Evolutionary conservation across 1,139 yeast species (phyloP).

Genomic region (Eremothecium gossypii): DNA sequence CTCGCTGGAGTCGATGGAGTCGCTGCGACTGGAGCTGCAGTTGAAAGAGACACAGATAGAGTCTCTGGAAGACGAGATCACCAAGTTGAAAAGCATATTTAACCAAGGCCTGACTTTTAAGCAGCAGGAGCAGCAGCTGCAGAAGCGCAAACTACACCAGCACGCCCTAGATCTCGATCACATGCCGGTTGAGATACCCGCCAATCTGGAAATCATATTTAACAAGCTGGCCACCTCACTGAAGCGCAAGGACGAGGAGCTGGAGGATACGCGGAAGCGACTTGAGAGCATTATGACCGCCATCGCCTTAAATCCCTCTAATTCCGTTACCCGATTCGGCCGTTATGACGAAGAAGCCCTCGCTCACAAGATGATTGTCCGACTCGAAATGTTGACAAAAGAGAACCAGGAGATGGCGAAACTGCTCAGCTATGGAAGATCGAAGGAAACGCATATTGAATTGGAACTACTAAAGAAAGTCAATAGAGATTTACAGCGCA

Average conservation of each 20-base stretch:
- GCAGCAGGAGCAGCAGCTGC: constrained; percentile 10
- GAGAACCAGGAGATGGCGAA: constrained; percentile 67
- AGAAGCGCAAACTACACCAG: constrained; percentile 2
- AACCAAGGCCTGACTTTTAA: constrained; percentile 15
- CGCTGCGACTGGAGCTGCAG: constrained; percentile 26
- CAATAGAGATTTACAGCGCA: constrained; percentile 36
- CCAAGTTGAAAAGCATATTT: constrained; percentile 23
- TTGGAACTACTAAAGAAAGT: constrained; percentile 50
- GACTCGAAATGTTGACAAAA: constrained; percentile 49
- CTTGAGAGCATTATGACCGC: constrained; percentile 59
- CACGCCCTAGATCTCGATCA: constrained; percentile 4
- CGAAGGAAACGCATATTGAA: constrained; percentile 63
- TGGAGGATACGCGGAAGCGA: constrained; percentile 50
- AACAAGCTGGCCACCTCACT: constrained; percentile 38
- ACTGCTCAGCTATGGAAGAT: constrained; percentile 63
- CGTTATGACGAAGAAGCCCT: constrained; percentile 66
- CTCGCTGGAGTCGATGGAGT: constrained; percentile 7
- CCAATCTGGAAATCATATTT: constrained; percentile 27
- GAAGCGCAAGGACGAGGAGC: constrained; percentile 43
- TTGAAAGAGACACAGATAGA: constrained; percentile 35
- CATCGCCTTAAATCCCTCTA: constrained; percentile 37
- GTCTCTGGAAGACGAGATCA: constrained; percentile 32
- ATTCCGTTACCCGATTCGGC: constrained; percentile 39
- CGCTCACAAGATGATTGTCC: constrained; percentile 63
- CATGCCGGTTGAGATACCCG: constrained; percentile 15